These are phyloP conservation scores for Exophiala calicioides DNA, from an alignment of 2,329 filamentous ascomycete species.

Conservation along the genomic window DNA sequence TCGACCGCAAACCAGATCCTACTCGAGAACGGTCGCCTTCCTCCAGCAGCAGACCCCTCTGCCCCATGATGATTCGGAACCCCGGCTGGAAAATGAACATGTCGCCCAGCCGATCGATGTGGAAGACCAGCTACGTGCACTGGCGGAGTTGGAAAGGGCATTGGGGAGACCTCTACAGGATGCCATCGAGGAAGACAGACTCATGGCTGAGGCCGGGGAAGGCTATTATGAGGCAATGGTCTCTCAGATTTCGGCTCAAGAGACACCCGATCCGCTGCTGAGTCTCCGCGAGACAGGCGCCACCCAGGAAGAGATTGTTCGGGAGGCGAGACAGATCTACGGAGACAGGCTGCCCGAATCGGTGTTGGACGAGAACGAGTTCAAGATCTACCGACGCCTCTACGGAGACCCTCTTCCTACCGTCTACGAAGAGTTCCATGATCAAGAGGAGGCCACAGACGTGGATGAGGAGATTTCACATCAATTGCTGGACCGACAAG, in stretches of 20 bases:
- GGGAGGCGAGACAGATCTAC: constrained; percentile 71
- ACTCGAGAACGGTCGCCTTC: neutral
- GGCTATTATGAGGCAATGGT: constrained; percentile 1
- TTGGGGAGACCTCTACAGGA: constrained; percentile 25
- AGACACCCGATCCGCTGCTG: constrained; percentile 12
- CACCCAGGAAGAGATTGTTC: constrained; percentile 64
- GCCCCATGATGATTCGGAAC: neutral
- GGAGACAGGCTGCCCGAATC: constrained; percentile 74
- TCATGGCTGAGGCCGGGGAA: neutral
- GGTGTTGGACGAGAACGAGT: constrained; percentile 70
- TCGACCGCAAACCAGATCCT: constrained; percentile 15
- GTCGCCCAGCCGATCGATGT: neutral
- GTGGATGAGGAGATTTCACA: constrained; percentile 38
- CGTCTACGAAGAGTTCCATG: constrained; percentile 33
- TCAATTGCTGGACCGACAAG: constrained; percentile 41
- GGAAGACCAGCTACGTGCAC: constrained; percentile 16
- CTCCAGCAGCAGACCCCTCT: constrained; percentile 4
- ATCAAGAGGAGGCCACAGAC: constrained; percentile 34
- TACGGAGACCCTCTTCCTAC: constrained; percentile 68
- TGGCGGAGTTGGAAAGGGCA: constrained; percentile 22
- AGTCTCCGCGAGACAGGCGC: constrained; percentile 21
- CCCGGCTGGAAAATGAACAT: constrained; percentile 1
- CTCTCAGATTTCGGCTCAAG: too few species aligned
- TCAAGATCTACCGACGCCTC: constrained; percentile 72
- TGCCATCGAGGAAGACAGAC: constrained; percentile 23